A percentile compares a stretch with the other conserved stretches of the same genome.
Conservation (phyloP, 2,329 filamentous ascomycete species). For the Fusarium mangiferae region DNA sequence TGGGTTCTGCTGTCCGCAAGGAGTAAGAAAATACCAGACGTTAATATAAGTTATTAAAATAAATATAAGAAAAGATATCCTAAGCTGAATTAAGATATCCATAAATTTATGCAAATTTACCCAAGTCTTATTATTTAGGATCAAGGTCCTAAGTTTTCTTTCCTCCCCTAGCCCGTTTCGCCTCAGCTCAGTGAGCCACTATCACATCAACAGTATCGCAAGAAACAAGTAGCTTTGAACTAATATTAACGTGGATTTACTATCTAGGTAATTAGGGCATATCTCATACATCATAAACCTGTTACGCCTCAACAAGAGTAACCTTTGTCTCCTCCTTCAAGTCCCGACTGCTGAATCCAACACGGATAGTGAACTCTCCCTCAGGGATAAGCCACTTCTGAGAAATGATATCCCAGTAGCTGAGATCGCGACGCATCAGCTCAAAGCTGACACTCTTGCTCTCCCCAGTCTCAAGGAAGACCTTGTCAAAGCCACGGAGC, state of each 20-base stretch:
- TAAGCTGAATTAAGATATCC: too few relatives aligned
- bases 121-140: too few relatives aligned
- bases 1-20: too few relatives aligned
- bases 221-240: background rate
- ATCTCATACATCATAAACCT: slow-evolving; percentile 33
- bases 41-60: too few relatives aligned
- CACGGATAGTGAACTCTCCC: slow-evolving; percentile 42
- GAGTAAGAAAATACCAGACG: too few relatives aligned
- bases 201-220: background rate
- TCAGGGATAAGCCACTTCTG: slow-evolving; percentile 53
- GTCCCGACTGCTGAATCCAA: slow-evolving; percentile 44
- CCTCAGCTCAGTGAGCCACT: too few relatives aligned
- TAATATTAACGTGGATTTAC: background rate
- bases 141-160: too few relatives aligned
- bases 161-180: too few relatives aligned
- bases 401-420: slow-evolving; percentile 58
- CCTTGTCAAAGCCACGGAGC: slow-evolving; percentile 64
- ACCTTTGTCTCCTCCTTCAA: slow-evolving; percentile 39
- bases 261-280: slow-evolving; percentile 14
- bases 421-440: slow-evolving; percentile 59
- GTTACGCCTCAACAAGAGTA: slow-evolving; percentile 33
- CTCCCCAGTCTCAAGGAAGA: slow-evolving; percentile 54
- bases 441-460: slow-evolving; percentile 55
- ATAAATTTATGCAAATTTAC: too few relatives aligned
- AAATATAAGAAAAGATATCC: too few relatives aligned